Base-by-base conservation (phyloP, 805 yeast species). In the Ogataea populi-albae region DNA sequence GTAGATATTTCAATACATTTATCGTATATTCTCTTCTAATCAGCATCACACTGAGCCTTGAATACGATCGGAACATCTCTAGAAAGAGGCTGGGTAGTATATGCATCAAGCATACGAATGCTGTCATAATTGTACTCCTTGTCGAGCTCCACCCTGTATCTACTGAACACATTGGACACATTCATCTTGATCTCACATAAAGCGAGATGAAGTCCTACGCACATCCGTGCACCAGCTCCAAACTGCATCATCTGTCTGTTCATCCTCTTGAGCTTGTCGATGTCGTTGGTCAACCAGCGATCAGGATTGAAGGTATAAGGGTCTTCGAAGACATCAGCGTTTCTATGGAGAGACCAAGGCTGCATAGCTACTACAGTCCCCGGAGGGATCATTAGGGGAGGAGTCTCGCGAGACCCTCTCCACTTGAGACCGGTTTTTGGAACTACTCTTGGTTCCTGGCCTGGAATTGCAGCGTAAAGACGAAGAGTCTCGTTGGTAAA, bases 221-320 rank as follows among this genome's bases (percentile, higher is more conserved):
- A 82, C 87, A 81, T 80, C 44, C 87, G 62, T 15, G 78, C 66
- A 3, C 89, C 91, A 26, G 77, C 73, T 1, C 89, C 88, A 62
- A 83, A 82, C 1, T 83, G 78, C 69, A 81, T 71, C 68, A 80
- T 72, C 46, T 66, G 65, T 34, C 63, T 68, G 38, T 68, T 65
- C 75, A 78, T 80, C 6, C 35, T 36, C 35, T 59, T 66, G 22
- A 71, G 48, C 25, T 80, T 50, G 5, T 38, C 43, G 5, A 49
- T 50, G 49, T 53, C 71, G 22, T 58, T 54, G 35, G 51, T 54
- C 6, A 79, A 47, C 91, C 89, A 82, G 42, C 88, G 61, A 34
- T 74, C 79, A 2, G 51, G 51, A n/a, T 59, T 49, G 53, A 76
- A 80, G 10, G 28, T 31, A 16, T 71, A 69, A 1, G 85, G 76